Evolutionary conservation across 257 asterid genomes (phyloP), one percentile per base, ranked within the genome.

Genomic region (Capsicum baccatum): DNA sequence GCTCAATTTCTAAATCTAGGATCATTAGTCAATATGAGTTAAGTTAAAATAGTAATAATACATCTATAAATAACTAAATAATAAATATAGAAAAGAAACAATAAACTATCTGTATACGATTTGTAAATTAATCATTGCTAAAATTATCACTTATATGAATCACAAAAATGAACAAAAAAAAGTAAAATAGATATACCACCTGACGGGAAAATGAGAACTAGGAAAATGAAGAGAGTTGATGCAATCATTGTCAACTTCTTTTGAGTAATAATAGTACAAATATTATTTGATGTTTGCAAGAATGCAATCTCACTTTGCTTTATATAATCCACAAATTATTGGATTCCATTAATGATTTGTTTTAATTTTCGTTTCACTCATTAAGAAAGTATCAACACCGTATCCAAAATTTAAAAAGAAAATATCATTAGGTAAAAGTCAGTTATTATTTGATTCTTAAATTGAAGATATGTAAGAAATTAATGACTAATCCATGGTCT

Each of bases 261-360:
- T 50, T 79, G 54, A 57, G 55, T 56, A 19, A 52, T 70, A 59
- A 68, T 73, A 73, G 19, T 69, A 48, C 44, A 70, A 44, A 42
- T n/a, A 44, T 44, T 2, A 1, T 71, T 71, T 71, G 13, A 26
- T 4, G 33, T 33, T 26, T 13, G 48, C 8, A 15, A 0, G 7
- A 37, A 48, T 79, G 54, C 11, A 42, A 57, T 37, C 37, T 79
- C 52, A 35, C 55, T 42, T 79, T 16, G 13, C n/a, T 57, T 57
- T 35, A 79, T 35, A 15, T 79, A 79, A 21, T 79, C 21, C 35
- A 33, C 4, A 79, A 55, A 57, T 57, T 55, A 37, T 55, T 57
- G 33, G 17, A 33, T 35, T 35, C 57, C 16, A 12, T 55, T 79
- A 16, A 37, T 79, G n/a, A 37, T 58, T 35, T 79, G 47, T 57